Base-by-base conservation (phyloP, 2,329 filamentous ascomycete species). In the Colletotrichum kahawae region DNA sequence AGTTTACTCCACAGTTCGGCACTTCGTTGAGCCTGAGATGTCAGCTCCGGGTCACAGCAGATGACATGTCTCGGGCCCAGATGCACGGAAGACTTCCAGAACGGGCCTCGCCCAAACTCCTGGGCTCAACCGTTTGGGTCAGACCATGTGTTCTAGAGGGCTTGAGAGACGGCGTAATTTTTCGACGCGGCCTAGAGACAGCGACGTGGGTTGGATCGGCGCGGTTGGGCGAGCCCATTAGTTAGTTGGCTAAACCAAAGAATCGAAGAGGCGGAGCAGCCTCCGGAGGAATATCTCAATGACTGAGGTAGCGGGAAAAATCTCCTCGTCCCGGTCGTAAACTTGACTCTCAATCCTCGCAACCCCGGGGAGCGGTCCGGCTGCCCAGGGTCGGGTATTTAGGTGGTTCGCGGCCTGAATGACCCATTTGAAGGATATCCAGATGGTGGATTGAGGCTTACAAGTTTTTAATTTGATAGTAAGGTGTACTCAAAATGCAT, bases 131-230 rank as follows among this genome's bases (percentile, higher is more conserved):
- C 43, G 43, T 51, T 16, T 38, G 34, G 34, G 33, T 36, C 13
- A 21, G 33, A 24, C 18, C 33, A 63, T 27, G 60, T 18, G 34
- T 8, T 29, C 21, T 14, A 2, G 57, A 51, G 43, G 43, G 43
- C 43, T 51, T 51, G 43, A 51, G n/a, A 51, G 43, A 3, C 43
- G n/a, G 43, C 43, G 43, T 51, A n/a, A 51, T 51, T 13, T 21
- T 21, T 51, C 43, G 2, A 51, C n/a, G n/a, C 43, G 38, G 9
- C 0, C 18, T 48, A 7, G 5, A 18, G 18, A 48, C 4, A 18
- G 18, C 0, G n/a, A n/a, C 0, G 38, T n/a, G 38, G 18, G 1
- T 48, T n/a, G 38, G 38, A 21, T 13, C 2, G 21, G 1, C n/a
- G 43, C 7, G 43, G n/a, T 7, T 4, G 10, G 43, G 43, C 1